A percentile compares a stretch with the other conserved stretches of the same genome.
Evolutionary conservation across 2,329 filamentous ascomycete species (phyloP).

Genomic region (Aspergillus costaricaensis): DNA sequence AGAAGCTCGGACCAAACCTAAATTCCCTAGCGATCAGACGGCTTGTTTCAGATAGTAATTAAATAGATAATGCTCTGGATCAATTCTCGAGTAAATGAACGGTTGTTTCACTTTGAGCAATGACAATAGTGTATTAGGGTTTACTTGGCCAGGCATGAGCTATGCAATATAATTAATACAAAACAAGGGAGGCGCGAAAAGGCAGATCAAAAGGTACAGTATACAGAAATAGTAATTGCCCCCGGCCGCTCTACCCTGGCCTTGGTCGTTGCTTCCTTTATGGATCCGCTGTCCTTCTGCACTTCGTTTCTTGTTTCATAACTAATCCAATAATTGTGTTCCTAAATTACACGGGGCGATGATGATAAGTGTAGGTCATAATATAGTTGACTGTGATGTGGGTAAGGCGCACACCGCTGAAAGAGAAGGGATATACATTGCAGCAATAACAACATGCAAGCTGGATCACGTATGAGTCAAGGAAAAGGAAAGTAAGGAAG

Average conservation of each 20-base stretch:
- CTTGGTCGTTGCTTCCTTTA: neutral
- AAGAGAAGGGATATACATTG: conserved; percentile 11
- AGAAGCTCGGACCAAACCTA: neutral
- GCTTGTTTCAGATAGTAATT: no score
- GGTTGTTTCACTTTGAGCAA: neutral
- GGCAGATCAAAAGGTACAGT: neutral
- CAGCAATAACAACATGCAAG: conserved; percentile 6
- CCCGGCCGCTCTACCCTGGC: neutral
- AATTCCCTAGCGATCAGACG: neutral
- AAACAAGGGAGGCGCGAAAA: neutral
- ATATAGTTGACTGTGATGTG: neutral
- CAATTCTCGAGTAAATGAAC: neutral
- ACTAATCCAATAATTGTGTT: conserved; percentile 3
- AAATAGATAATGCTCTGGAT: neutral
- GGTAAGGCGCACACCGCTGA: conserved; percentile 3
- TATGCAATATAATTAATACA: neutral
- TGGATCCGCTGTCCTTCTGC: neutral
- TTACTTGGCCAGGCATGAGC: neutral
- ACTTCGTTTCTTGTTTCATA: neutral
- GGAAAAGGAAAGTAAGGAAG: conserved; percentile 19
- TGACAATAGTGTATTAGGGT: neutral
- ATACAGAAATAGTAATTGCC: neutral
- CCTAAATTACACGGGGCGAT: conserved; percentile 9
- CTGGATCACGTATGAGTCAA: conserved; percentile 18
- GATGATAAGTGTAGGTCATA: neutral